Evolutionary conservation across 176 grass and related monocot genomes (phyloP).

Genomic region (Musa troglodytarum): DNA sequence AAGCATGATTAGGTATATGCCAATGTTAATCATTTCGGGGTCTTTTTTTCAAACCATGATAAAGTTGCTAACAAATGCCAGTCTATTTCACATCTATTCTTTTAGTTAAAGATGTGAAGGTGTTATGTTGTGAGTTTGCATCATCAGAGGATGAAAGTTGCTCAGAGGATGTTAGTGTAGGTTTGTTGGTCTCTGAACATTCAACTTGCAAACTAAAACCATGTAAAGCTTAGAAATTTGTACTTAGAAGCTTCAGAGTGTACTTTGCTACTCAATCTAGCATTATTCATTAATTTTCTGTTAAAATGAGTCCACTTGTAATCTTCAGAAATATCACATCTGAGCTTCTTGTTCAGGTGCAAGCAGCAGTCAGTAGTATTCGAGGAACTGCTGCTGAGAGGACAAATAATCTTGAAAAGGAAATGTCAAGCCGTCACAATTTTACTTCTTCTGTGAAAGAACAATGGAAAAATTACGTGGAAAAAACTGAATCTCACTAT

Average conservation of each 20-base stretch:
- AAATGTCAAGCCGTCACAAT: conserved; percentile 59
- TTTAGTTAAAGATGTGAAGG: not conserved
- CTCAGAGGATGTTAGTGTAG: too few species aligned
- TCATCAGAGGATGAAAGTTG: not conserved
- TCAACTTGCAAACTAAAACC: not conserved
- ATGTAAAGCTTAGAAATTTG: not conserved
- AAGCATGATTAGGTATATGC: too few species aligned
- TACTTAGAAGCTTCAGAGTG: not conserved
- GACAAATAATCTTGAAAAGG: conserved; percentile 57
- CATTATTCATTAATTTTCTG: not conserved
- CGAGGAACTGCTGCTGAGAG: conserved; percentile 53
- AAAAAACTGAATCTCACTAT: conserved; percentile 79
- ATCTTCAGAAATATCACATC: conserved; percentile 3
- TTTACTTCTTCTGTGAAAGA: conserved; percentile 55
- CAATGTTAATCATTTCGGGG: too few species aligned
- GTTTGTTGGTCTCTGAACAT: too few species aligned
- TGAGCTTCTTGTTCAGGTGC: conserved; percentile 50
- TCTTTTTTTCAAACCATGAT: too few species aligned
- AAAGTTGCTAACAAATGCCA: too few species aligned
- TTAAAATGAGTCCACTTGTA: conserved; percentile 7
- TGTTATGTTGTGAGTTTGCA: not conserved
- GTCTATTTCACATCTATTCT: not conserved
- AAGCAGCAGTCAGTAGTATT: conserved; percentile 72
- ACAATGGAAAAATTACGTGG: conserved; percentile 83
- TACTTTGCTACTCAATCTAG: not conserved